Base-by-base conservation (phyloP, 2,329 filamentous ascomycete genomes). In the Cryphonectria japonica region DNA sequence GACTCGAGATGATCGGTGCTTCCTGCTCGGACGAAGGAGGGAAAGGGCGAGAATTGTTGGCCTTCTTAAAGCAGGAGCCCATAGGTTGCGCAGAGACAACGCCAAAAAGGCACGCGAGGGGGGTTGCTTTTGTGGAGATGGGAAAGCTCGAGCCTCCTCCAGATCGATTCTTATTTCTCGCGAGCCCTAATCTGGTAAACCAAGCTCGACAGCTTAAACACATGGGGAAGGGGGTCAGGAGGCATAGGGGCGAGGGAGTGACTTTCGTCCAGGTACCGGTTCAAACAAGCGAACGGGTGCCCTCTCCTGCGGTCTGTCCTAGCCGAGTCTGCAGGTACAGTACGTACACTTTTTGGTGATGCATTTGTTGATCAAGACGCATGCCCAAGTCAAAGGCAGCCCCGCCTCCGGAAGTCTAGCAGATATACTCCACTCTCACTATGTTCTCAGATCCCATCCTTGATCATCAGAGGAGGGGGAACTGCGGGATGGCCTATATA, bases 41-140 rank as follows among this genome's bases (percentile, higher is more conserved):
- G 69, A 69, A 62, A 69, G 71, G 50, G 67, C 63, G 73, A 75
- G 75, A 74, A 73, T 71, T 71, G 75, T 76, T 75, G 75, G 75
- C 76, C 72, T 73, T 73, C 72, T 73, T 73, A 73, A 73, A 69
- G 68, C 65, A 75, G 75, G 73, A 75, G 73, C 73, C 73, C 76
- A 76, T 74, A 73, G 77, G 81, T 83, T 76, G 82, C 75, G 82
- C 81, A 83, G 79, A 84, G 82, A 83, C 82, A 83, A 78, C 77
- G 78, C 78, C 77, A 78, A 76, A 54, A 79, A 39, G 77, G 76
- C 75, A 77, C 78, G 78, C 78, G 79, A 76, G 76, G 76, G 29
- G 54, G 41, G 59, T n/a, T 62, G 57, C 52, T 57, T 72, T 77
- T 79, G 80, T 77, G 78, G 77, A 77, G 76, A 77, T 76, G 78